A percentile compares a stretch with the other conserved stretches of the same genome.
Evolutionary conservation across 805 yeast species (phyloP).

Genomic region (Saccharomycopsis vini): DNA sequence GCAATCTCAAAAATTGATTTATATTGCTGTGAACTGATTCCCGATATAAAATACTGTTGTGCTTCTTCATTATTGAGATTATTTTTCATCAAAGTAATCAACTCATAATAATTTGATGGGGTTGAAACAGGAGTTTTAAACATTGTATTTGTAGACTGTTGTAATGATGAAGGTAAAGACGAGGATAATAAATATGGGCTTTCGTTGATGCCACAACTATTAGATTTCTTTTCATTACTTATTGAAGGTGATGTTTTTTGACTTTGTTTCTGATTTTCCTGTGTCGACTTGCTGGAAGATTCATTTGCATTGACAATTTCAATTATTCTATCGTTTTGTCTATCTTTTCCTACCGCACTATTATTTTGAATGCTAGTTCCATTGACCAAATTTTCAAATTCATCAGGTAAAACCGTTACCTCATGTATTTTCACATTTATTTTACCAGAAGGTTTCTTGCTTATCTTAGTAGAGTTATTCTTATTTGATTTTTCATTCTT

Average conservation of each 20-base stretch:
- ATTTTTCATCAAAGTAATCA: slow-evolving; percentile 2
- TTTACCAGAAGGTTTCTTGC: not conserved
- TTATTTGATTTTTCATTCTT: not conserved
- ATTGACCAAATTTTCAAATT: slow-evolving; percentile 22
- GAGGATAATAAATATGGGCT: no score
- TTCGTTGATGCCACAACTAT: no score
- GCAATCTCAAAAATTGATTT: slow-evolving; percentile 29
- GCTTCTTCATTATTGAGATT: slow-evolving; percentile 22
- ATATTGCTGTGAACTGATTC: slow-evolving; percentile 19
- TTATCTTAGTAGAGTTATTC: not conserved
- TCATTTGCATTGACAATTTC: no score
- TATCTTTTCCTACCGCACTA: no score
- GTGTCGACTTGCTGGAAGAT: no score
- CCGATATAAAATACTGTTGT: slow-evolving; percentile 30
- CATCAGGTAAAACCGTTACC: slow-evolving; percentile 37
- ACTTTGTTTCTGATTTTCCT: no score
- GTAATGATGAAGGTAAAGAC: not conserved
- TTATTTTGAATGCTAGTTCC: no score
- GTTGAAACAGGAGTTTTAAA: not conserved
- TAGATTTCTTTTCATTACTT: no score
- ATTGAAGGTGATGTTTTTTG: no score
- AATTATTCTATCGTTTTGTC: no score
- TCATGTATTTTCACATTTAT: slow-evolving; percentile 19
- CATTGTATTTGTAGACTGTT: not conserved
- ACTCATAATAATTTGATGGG: slow-evolving; percentile 3